phyloP scores from a whole-genome alignment of 2,329 filamentous ascomycete species.

The Pyrenophora tritici-repentis region DNA sequence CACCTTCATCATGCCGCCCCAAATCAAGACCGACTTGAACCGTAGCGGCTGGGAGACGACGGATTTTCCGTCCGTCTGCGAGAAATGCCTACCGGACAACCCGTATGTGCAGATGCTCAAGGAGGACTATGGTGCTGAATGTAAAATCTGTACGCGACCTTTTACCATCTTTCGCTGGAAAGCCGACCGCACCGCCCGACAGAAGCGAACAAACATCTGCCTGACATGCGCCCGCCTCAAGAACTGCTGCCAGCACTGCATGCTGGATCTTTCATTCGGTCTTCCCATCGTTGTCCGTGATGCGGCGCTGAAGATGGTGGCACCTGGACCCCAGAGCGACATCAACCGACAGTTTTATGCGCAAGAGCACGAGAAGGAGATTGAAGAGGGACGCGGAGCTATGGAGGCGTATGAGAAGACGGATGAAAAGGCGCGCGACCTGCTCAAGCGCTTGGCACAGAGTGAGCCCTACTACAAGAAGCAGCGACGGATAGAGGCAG shows the following conservation, averaged over 20 bases:
- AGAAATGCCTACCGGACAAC: constrained; percentile 93
- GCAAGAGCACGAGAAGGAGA: constrained; percentile 93
- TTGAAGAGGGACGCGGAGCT: constrained; percentile 82
- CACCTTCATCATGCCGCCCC: constrained; percentile 69
- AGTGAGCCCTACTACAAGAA: constrained; percentile 97
- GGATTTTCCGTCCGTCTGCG: constrained; percentile 85
- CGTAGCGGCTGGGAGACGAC: constrained; percentile 95
- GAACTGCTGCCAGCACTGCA: constrained; percentile 98
- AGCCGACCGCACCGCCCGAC: constrained; percentile 84
- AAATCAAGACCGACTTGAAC: constrained; percentile 96
- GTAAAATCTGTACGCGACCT: constrained; percentile 82
- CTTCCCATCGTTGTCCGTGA: constrained; percentile 93
- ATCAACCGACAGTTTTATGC: constrained; percentile 98
- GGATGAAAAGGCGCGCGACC: constrained; percentile 91
- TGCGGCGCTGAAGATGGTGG: constrained; percentile 96
- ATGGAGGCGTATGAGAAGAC: constrained; percentile 95
- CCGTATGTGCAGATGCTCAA: constrained; percentile 99
- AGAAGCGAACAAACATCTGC: constrained; percentile 94
- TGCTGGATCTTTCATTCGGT: constrained; percentile 96
- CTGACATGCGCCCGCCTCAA: constrained; percentile 95
- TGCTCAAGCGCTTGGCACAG: constrained; percentile 80
- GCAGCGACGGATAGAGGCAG: constrained; percentile 72
- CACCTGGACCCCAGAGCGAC: constrained; percentile 85
- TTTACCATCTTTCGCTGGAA: constrained; percentile 98
- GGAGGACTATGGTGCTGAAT: constrained; percentile 83